Evolutionary conservation across 495 filamentous ascomycete genomes (phyloP), one percentile per base, ranked within the genome.

Genomic region (Astrothelium subdiscretum): DNA sequence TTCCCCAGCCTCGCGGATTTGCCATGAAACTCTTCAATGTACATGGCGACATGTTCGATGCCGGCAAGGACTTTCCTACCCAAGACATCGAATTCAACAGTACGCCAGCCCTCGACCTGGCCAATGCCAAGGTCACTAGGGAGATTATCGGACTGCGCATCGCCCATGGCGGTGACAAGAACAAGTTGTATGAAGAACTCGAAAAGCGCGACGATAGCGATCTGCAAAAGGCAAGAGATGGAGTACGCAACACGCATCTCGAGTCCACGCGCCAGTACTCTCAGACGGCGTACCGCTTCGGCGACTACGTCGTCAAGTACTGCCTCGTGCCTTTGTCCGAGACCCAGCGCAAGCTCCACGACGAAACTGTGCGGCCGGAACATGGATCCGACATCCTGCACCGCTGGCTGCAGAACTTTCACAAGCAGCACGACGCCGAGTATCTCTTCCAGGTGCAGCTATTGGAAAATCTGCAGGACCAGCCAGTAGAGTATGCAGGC

Each of bases 31-130:
- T 79, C 27, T 78, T 77, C 64, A 72, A 73, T 54, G 71, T 79
- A 26, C 43, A 73, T 13, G 76, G 77, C n/a, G 76, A 80, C 44
- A 76, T 77, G 66, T 77, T 76, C 60, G 69, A 75, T 20, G 61
- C 61, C 13, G 75, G 73, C 42, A 68, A 73, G 58, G 71, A 69
- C 62, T 71, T 64, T 40, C 68, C 73, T 2, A 75, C 77, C 5
- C 76, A 80, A 58, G 76, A 79, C 66, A 76, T 78, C 59, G 74
- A 78, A 38, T 77, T 80, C 62, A 81, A 82, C 65, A 75, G 70
- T 65, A 77, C 72, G 13, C 80, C 76, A 3, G 73, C 74, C 8
- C 69, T 80, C 35, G 76, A 82, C 57, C 72, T 81, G 13, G 71
- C 74, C 12, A 70, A 76, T 57, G 72, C 77, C 8, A 78, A 77